These are phyloP conservation scores for Neurospora sp. DNA, from an alignment of 495 filamentous ascomycete genomes.

Conservation along the genomic window DNA sequence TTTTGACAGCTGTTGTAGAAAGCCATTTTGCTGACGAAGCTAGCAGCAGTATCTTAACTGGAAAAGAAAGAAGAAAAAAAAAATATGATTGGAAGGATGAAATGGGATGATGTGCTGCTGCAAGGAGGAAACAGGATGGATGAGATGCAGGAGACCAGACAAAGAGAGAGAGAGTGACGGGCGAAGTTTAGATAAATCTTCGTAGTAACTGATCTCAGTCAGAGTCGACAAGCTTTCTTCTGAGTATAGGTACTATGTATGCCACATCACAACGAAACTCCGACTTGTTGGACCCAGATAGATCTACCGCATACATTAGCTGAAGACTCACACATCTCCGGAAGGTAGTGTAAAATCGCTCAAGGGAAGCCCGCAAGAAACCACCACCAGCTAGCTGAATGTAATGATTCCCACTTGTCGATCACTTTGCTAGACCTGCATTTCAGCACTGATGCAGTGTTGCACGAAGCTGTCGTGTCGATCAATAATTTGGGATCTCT, in stretches of 20 bases:
- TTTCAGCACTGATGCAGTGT: no score
- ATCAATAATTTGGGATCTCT: no score
- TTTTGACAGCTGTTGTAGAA: background rate
- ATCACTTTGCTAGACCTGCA: background rate
- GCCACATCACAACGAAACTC: background rate
- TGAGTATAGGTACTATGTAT: background rate
- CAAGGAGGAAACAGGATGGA: background rate
- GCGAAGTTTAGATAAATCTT: background rate
- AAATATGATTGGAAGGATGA: background rate
- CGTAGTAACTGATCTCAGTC: background rate
- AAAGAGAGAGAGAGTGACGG: background rate
- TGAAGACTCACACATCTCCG: background rate
- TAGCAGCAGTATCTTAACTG: background rate
- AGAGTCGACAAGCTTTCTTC: background rate
- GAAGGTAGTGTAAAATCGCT: background rate
- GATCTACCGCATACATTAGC: background rate
- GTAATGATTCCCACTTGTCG: background rate
- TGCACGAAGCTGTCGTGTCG: no score
- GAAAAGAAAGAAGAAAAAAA: background rate
- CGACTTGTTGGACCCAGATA: background rate
- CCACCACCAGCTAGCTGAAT: background rate
- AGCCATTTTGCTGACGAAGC: background rate
- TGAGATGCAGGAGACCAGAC: background rate
- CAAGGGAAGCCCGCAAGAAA: background rate
- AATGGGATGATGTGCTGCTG: background rate